Base-by-base conservation (phyloP, 2,329 filamentous ascomycete species). In the Parascedosporium putredinis region DNA sequence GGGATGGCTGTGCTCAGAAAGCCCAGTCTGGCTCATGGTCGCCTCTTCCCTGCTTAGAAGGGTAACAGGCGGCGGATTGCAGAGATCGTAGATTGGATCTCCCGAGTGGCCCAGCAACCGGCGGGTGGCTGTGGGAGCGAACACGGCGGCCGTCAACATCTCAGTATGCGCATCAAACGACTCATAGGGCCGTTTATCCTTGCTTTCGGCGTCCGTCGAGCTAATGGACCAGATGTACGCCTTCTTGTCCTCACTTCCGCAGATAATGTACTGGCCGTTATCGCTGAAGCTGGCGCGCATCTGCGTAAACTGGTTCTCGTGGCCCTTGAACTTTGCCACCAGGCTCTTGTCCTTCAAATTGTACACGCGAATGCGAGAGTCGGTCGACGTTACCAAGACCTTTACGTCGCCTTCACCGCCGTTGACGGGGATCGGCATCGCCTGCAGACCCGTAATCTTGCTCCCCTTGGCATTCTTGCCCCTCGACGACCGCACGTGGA, bases 401-500 rank as follows among this genome's bases (percentile, higher is more conserved):
- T 94, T 95, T 47, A 88, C 76, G 49, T 90, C 84, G 1, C 79
- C 79, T 31, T 76, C 76, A 2, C 18, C 34, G n/a, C 36, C 47
- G 6, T 38, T n/a, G 24, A 25, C 25, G 2, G 81, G 80, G 45
- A 80, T 71, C 14, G 70, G 66, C 55, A 84, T 81, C 0, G 88
- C 85, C 59, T 91, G 83, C 49, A 98, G 95, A 5, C 89, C 90
- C 0, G 93, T 97, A 57, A 98, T 95, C 63, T 98, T 98, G 69
- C 89, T 95, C 5, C 91, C 91, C 63, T 95, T 96, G 4, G 90
- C 86, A 60, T 96, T 97, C 61, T 89, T 90, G 2, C 93, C 91
- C 52, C 90, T 78, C 0, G 88, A 88, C 1, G 90, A 96, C 42
- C 90, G 83, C n/a, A 96, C 90, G 56, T 95, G 89, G 25, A 97